A percentile compares a stretch with the other conserved stretches of the same genome.
Conservation (phyloP, 2,329 filamentous ascomycete genomes). For the Fusarium acutatum region DNA sequence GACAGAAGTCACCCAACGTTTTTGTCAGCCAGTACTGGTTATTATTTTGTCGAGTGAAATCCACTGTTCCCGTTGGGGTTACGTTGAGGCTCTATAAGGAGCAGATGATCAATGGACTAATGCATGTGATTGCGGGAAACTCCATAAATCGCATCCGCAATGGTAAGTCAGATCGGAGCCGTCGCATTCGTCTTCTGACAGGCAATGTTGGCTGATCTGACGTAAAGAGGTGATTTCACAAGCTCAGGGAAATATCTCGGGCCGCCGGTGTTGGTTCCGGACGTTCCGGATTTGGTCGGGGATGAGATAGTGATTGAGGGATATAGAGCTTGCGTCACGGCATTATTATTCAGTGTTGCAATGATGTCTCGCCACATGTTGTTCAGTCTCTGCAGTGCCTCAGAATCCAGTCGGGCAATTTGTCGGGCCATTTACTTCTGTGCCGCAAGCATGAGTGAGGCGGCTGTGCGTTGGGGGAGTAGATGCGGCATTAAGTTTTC, state of each 20-base stretch:
- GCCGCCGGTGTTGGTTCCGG: neutral
- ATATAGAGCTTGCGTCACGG: neutral
- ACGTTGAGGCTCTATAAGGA: neutral
- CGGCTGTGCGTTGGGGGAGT: neutral
- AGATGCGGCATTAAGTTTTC: neutral
- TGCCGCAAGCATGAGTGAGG: neutral
- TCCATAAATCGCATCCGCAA: neutral
- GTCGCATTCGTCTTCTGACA: neutral
- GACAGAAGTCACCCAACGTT: accelerated
- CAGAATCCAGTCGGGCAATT: accelerated
- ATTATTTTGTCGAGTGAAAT: accelerated
- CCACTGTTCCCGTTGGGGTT: neutral
- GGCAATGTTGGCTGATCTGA: too few relatives aligned
- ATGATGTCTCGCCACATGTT: accelerated
- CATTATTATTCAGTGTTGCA: accelerated
- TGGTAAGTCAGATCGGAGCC: neutral
- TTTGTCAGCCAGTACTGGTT: neutral
- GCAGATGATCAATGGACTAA: neutral
- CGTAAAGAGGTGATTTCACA: neutral
- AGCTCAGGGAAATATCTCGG: neutral
- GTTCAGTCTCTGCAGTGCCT: accelerated
- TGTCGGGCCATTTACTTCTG: neutral
- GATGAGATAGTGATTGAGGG: neutral
- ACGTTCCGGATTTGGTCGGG: neutral
- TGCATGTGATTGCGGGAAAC: neutral